Evolutionary conservation across 148 eudicot species (phyloP), one percentile per base, ranked within the genome.

Genomic region (Nyssa sinensis): DNA sequence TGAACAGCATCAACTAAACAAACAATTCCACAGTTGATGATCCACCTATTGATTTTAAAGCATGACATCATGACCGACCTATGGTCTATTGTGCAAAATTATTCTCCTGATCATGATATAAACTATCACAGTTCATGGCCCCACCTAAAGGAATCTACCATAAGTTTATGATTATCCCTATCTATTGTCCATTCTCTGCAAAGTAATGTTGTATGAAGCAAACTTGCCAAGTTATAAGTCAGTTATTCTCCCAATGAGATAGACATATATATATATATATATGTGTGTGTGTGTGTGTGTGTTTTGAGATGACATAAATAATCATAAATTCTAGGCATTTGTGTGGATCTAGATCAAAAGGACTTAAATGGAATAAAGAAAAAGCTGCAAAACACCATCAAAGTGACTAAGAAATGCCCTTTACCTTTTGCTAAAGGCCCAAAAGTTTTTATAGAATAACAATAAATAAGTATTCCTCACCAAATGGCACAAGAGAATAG

Each of bases 321-420:
- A 13, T 5, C 19, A 7, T 53, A 70, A 31, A 9, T 29, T n/a
- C 17, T 11, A 2, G 16, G 57, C 12, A 23, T 35, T 55, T 70
- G 37, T 71, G 71, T 57, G 58, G 75, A 71, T 71, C 25, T 71
- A 57, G 75, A 71, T 71, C 75, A 21, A 5, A 7, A 24, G 21
- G 19, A 27, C 62, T 67, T 21, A 29, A 51, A 62, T 37, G 66
- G 74, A 58, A 71, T 67, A 69, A 69, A 28, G 58, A 47, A 60
- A 67, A 67, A 44, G 59, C 29, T 37, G 44, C 44, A 33, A 29
- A 30, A 60, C 58, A 5, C 29, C 19, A 24, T 11, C 37, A 60
- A 34, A 13, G 39, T 68, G 67, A 23, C 44, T 67, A 31, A 66
- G 24, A 61, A 39, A 58, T 68, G 19, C 47, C 32, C 55, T 61